These are phyloP conservation scores for Ascosphaera acerosa DNA, from an alignment of 2,329 filamentous ascomycete species.

Conservation along the genomic window DNA sequence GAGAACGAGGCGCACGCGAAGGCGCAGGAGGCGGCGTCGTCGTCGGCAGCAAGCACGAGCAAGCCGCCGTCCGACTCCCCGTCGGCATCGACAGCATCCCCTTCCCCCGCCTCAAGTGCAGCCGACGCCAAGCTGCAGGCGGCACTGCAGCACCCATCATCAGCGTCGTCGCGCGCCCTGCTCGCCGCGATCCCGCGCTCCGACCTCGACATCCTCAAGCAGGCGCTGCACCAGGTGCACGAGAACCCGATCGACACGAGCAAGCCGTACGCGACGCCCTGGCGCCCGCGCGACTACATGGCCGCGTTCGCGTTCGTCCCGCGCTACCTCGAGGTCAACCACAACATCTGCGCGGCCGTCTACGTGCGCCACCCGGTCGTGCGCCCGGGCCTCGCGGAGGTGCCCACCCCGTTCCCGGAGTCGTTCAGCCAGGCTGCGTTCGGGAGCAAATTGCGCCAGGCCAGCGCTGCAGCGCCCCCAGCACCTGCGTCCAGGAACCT, in stretches of 20 bases:
- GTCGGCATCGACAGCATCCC: neutral
- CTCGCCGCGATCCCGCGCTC: slow-evolving; percentile 24
- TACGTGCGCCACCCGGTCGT: slow-evolving; percentile 89
- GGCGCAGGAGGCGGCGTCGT: slow-evolving; percentile 5
- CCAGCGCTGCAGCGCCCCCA: slow-evolving; percentile 34
- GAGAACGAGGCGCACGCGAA: slow-evolving; percentile 5
- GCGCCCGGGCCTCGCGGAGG: slow-evolving; percentile 51
- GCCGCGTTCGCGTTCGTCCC: slow-evolving; percentile 84
- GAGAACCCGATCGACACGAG: slow-evolving; percentile 51
- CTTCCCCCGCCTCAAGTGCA: slow-evolving; percentile 11
- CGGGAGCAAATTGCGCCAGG: slow-evolving; percentile 34
- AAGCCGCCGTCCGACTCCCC: slow-evolving; percentile 1
- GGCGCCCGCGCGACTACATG: slow-evolving; percentile 71
- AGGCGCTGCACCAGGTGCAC: slow-evolving; percentile 36
- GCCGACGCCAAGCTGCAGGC: slow-evolving; percentile 11
- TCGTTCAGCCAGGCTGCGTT: slow-evolving; percentile 57
- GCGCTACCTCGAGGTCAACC: slow-evolving; percentile 88
- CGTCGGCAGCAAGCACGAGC: slow-evolving; percentile 2
- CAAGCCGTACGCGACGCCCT: slow-evolving; percentile 81
- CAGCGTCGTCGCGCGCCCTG: no score
- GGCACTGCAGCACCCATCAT: no score
- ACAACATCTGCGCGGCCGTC: slow-evolving; percentile 84
- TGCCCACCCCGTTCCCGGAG: slow-evolving; percentile 55
- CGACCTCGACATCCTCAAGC: slow-evolving; percentile 21
- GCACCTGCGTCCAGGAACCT: slow-evolving; percentile 35